Percentiles rank a stretch among this genome's conserved stretches.
Conservation (phyloP, 495 filamentous ascomycete species). For the Tuber melanosporum region DNA sequence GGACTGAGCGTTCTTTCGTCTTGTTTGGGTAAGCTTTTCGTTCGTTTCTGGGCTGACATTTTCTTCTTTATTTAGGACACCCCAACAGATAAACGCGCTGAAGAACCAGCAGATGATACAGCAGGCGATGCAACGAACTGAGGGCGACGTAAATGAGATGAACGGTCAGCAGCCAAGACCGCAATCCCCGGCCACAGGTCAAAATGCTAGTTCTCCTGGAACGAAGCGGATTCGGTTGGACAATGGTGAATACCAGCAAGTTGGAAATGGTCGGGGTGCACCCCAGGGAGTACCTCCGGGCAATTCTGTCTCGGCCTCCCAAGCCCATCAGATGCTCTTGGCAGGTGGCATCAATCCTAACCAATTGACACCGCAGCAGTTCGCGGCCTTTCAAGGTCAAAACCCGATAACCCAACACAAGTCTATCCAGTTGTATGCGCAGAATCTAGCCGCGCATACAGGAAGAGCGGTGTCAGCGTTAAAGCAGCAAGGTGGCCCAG, state of each 20-base stretch:
- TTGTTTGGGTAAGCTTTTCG: slow-evolving; percentile 18
- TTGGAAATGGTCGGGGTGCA: slow-evolving; percentile 70
- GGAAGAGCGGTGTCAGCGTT: slow-evolving; percentile 36
- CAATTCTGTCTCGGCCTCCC: slow-evolving; percentile 45
- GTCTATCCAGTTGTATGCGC: slow-evolving; percentile 77
- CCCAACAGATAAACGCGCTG: slow-evolving; percentile 62
- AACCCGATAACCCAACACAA: slow-evolving; percentile 63
- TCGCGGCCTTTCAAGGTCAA: slow-evolving; percentile 63
- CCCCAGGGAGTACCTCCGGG: slow-evolving; percentile 41
- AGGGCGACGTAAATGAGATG: slow-evolving; percentile 73
- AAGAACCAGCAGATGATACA: slow-evolving; percentile 57
- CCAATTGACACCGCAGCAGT: slow-evolving; percentile 67
- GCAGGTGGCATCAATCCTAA: slow-evolving; percentile 69
- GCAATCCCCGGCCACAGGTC: slow-evolving; percentile 71
- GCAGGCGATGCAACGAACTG: slow-evolving; percentile 72
- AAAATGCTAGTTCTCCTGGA: slow-evolving; percentile 78
- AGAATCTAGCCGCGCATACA: slow-evolving; percentile 57
- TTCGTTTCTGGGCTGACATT: slow-evolving; percentile 23
- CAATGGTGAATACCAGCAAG: slow-evolving; percentile 60
- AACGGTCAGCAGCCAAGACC: slow-evolving; percentile 64
- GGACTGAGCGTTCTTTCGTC: slow-evolving; percentile 12
- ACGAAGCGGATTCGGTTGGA: slow-evolving; percentile 89
- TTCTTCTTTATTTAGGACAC: slow-evolving; percentile 47
- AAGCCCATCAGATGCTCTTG: slow-evolving; percentile 59
- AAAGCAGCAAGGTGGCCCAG: slow-evolving; percentile 40